These are phyloP conservation scores for Colletotrichum noveboracense DNA, from an alignment of 2,329 filamentous ascomycete species.

Conservation along the genomic window DNA sequence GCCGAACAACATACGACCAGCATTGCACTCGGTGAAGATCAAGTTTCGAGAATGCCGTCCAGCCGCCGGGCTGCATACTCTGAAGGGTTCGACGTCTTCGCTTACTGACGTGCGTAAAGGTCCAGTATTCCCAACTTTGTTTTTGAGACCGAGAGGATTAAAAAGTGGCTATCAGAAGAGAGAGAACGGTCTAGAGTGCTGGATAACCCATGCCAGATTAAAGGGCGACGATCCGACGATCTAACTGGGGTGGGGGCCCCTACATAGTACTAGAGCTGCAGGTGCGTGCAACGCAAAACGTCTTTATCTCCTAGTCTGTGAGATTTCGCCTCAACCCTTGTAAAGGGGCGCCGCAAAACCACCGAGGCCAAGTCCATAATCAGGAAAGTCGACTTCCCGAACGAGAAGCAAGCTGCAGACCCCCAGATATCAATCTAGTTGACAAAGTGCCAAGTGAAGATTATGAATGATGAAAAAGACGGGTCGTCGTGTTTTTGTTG, in stretches of 20 bases:
- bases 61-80: neutral
- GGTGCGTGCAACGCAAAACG: neutral
- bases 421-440: conserved; percentile 1
- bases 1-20: neutral
- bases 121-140: neutral
- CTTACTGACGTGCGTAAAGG: neutral
- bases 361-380: neutral
- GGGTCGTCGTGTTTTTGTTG: neutral
- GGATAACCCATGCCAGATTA: neutral
- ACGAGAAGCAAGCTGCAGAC: neutral
- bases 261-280: neutral
- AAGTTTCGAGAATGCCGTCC: neutral
- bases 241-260: neutral
- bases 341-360: neutral
- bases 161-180: neutral
- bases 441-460: neutral
- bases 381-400: neutral
- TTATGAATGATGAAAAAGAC: neutral
- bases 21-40: neutral
- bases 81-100: neutral
- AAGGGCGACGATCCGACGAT: neutral
- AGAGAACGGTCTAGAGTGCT: neutral
- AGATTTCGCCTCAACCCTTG: neutral
- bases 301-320: neutral
- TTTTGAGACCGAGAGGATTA: neutral